phyloP scores from a whole-genome alignment of 2,329 filamentous ascomycete species.

The Ustilaginoidea virens region DNA sequence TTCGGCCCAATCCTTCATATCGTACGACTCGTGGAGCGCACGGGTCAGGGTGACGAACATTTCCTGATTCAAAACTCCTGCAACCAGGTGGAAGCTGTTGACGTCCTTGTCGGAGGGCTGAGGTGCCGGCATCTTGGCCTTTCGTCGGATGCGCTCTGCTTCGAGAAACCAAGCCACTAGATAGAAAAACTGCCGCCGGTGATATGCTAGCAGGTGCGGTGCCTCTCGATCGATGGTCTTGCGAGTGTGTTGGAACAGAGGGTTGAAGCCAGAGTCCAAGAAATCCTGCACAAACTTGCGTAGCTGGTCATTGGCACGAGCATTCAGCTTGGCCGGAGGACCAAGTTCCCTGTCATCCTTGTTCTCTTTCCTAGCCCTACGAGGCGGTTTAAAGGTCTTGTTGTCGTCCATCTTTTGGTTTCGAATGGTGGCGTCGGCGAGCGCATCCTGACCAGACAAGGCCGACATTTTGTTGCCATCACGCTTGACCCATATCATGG shows the following conservation, averaged over 20 bases:
- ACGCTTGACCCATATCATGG: slow-evolving; percentile 92
- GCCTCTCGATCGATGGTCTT: slow-evolving; percentile 85
- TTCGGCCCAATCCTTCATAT: slow-evolving; percentile 77
- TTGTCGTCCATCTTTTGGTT: slow-evolving; percentile 79
- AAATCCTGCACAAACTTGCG: slow-evolving; percentile 82
- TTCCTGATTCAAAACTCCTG: slow-evolving; percentile 82
- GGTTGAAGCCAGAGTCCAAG: slow-evolving; percentile 89
- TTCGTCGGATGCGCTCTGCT: slow-evolving; percentile 62
- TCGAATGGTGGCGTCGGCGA: slow-evolving; percentile 56
- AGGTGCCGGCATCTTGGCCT: slow-evolving; percentile 37
- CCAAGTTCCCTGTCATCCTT: slow-evolving; percentile 63
- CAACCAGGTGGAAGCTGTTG: slow-evolving; percentile 74
- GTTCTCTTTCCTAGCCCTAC: slow-evolving; percentile 43
- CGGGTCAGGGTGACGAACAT: slow-evolving; percentile 83
- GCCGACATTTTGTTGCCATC: slow-evolving; percentile 74
- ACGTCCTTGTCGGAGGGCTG: slow-evolving; percentile 33
- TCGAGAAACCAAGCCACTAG: slow-evolving; percentile 84
- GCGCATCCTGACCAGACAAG: slow-evolving; percentile 74
- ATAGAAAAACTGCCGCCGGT: slow-evolving; percentile 81
- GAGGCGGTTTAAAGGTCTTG: slow-evolving; percentile 81
- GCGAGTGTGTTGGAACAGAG: slow-evolving; percentile 68
- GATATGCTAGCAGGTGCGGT: slow-evolving; percentile 61
- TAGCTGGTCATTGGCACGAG: slow-evolving; percentile 60
- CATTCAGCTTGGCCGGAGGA: slow-evolving; percentile 51
- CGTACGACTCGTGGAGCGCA: slow-evolving; percentile 62